Evolutionary conservation across 1,284 basidiomycete species (phyloP).

Genomic region (Sporisorium scitamineum): DNA sequence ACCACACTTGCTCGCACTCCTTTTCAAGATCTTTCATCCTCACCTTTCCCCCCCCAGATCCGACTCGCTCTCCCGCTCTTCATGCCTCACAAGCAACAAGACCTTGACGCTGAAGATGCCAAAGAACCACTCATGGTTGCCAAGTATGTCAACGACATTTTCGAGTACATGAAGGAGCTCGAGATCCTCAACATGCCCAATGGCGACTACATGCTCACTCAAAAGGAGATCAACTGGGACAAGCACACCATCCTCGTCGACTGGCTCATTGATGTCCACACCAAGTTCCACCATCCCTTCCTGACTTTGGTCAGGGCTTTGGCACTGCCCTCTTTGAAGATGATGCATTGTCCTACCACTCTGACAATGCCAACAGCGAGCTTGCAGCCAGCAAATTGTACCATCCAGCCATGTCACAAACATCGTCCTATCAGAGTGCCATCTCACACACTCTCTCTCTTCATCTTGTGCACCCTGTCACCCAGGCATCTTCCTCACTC

Average conservation of each 20-base stretch:
- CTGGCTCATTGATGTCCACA: constrained; percentile 96
- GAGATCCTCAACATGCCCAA: constrained; percentile 72
- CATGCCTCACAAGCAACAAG: no score
- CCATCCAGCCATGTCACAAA: constrained; percentile 19
- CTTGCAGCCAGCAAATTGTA: constrained; percentile 7
- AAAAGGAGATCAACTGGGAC: constrained; percentile 67
- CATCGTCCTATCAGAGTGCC: constrained; percentile 34
- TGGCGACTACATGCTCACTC: constrained; percentile 64
- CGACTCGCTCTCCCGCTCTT: no score
- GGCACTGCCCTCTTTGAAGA: no score
- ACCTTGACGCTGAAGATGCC: constrained; percentile 93
- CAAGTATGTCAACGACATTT: constrained; percentile 95
- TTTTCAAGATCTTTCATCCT: no score
- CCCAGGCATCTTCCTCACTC: no score
- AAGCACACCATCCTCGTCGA: constrained; percentile 88
- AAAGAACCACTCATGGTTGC: constrained; percentile 97
- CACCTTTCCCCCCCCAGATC: no score
- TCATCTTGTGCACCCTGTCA: no score
- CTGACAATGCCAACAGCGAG: constrained; percentile 21
- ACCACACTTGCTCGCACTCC: no score
- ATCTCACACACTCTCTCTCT: constrained; percentile 22
- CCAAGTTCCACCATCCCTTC: no score
- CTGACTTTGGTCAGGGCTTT: no score
- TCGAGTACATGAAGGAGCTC: constrained; percentile 85
- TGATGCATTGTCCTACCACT: no score